Percentiles rank a stretch among this genome's conserved stretches.
Evolutionary conservation across 2,329 filamentous ascomycete genomes (phyloP).

Genomic region (Trichoderma citrinoviride): DNA sequence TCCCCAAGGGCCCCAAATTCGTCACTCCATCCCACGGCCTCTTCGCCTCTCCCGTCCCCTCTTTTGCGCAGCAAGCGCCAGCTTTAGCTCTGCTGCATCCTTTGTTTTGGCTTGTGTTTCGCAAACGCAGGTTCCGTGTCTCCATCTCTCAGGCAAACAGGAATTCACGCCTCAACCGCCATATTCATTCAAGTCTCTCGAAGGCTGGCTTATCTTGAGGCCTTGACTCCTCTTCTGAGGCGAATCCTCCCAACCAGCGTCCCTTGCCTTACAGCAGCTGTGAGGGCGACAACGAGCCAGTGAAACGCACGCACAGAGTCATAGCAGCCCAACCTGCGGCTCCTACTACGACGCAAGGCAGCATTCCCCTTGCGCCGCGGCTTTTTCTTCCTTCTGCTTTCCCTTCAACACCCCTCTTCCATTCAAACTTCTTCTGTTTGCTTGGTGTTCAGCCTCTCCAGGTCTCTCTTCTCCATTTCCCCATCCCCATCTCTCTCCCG

Average conservation of each 20-base stretch:
- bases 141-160: not conserved
- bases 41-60: not conserved
- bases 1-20: not conserved
- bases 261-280: slow-evolving; percentile 1
- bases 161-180: slow-evolving; percentile 8
- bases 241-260: slow-evolving; percentile 7
- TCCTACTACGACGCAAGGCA: not conserved
- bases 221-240: slow-evolving; percentile 9
- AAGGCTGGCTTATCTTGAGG: slow-evolving; percentile 3
- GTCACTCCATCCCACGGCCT: not conserved
- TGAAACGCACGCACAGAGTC: slow-evolving; percentile 10
- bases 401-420: not conserved
- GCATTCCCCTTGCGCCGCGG: slow-evolving; percentile 1
- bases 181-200: not conserved
- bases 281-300: not conserved
- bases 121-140: slow-evolving; percentile 13
- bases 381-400: slow-evolving; percentile 7
- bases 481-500: not conserved
- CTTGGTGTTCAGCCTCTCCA: not conserved
- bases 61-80: slow-evolving; percentile 14
- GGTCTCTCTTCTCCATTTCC: not conserved
- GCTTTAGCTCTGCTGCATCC: slow-evolving; percentile 11
- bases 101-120: slow-evolving; percentile 11
- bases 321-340: slow-evolving; percentile 21
- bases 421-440: not conserved